A percentile compares a stretch with the other conserved stretches of the same genome.
Evolutionary conservation across 1,139 yeast species (phyloP).

Genomic region (Yarrowia galli): DNA sequence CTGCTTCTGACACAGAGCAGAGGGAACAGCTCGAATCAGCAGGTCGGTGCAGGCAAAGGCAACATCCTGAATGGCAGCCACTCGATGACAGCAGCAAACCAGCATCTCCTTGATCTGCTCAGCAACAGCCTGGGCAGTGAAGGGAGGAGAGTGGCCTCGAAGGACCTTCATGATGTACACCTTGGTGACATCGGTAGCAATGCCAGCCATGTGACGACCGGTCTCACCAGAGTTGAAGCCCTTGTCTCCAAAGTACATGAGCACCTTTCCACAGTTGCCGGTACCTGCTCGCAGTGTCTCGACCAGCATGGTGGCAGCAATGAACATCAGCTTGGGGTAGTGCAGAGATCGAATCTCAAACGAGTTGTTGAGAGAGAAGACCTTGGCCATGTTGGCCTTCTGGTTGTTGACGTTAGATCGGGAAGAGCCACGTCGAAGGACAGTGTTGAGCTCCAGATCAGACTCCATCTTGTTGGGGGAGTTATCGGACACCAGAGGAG

Average conservation of each 20-base stretch:
- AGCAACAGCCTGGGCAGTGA: slow-evolving; percentile 64
- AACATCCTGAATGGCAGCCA: slow-evolving; percentile 75
- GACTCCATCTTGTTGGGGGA: slow-evolving; percentile 90
- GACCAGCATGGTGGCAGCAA: slow-evolving; percentile 79
- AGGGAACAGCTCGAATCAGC: slow-evolving; percentile 74
- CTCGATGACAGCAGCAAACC: slow-evolving; percentile 77
- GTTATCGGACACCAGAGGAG: slow-evolving; percentile 88
- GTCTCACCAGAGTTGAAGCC: slow-evolving; percentile 72
- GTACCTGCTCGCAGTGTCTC: slow-evolving; percentile 80
- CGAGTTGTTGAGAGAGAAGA: slow-evolving; percentile 44
- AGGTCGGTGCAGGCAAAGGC: slow-evolving; percentile 82
- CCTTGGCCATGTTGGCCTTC: slow-evolving; percentile 57
- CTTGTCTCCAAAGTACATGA: slow-evolving; percentile 86
- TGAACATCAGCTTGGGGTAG: slow-evolving; percentile 83
- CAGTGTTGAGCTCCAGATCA: slow-evolving; percentile 88
- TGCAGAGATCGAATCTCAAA: slow-evolving; percentile 61
- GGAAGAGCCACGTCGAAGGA: slow-evolving; percentile 87
- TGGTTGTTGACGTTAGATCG: slow-evolving; percentile 82
- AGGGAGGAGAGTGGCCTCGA: slow-evolving; percentile 58
- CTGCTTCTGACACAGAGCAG: slow-evolving; percentile 75
- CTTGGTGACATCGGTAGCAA: slow-evolving; percentile 66
- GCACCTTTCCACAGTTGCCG: slow-evolving; percentile 79
- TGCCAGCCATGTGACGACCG: slow-evolving; percentile 71
- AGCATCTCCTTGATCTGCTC: slow-evolving; percentile 74
- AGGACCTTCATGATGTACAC: slow-evolving; percentile 61